phyloP scores from a whole-genome alignment of 1,139 yeast genomes.

The Hansenula anomala region DNA sequence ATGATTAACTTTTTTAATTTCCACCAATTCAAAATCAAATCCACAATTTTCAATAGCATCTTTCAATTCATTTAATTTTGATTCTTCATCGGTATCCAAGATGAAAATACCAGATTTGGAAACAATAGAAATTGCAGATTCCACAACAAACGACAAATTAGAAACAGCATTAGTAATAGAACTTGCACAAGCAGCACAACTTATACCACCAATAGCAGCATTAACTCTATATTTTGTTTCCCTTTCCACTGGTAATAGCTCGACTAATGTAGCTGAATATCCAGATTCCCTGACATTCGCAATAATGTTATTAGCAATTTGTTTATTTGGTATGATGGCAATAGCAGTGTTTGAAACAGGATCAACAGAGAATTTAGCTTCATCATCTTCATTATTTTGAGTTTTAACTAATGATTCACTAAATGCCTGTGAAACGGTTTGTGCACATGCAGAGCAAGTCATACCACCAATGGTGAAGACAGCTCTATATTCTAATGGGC shows the following conservation, averaged over 20 bases:
- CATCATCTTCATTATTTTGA: constrained; percentile 4
- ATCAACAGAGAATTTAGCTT: constrained; percentile 31
- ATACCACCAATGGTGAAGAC: constrained; percentile 56
- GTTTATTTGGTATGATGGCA: constrained; percentile 46
- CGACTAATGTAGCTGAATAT: constrained; percentile 51
- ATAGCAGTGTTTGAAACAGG: constrained; percentile 39
- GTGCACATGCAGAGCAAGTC: constrained; percentile 61
- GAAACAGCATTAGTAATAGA: constrained; percentile 48
- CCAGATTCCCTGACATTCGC: constrained; percentile 49
- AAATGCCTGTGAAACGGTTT: constrained; percentile 42
- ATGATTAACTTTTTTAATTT: constrained; percentile 37
- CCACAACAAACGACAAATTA: constrained; percentile 49
- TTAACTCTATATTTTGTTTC: constrained; percentile 41
- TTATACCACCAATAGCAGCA: constrained; percentile 68
- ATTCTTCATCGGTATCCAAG: constrained; percentile 32
- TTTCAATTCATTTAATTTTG: constrained; percentile 34
- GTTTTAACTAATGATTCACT: constrained; percentile 24
- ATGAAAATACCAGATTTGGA: constrained; percentile 60
- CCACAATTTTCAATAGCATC: constrained; percentile 62
- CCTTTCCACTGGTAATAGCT: constrained; percentile 53
- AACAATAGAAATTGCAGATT: constrained; percentile 50
- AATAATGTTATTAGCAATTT: constrained; percentile 44
- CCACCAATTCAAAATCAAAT: constrained; percentile 47
- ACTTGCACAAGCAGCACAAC: constrained; percentile 68
- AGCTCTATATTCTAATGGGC: constrained; percentile 36